Evolutionary conservation across 345 rosid genomes (phyloP).

Genomic region (Populus ilicifolia): DNA sequence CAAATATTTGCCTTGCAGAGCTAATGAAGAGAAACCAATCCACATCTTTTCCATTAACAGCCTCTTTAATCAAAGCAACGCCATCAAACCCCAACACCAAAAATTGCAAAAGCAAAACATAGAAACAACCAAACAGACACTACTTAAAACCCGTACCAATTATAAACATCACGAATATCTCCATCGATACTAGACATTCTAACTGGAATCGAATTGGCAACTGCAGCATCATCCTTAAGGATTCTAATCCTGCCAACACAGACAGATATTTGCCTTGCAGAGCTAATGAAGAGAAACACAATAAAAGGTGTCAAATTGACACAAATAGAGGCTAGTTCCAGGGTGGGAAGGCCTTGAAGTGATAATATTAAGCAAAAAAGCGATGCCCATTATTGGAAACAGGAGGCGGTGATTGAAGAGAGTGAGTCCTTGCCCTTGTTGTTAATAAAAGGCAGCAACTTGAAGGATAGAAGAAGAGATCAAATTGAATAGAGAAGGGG

Average conservation of each 20-base stretch:
- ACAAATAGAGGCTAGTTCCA: slow-evolving; percentile 73
- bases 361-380: neutral
- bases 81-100: slow-evolving; percentile 72
- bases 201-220: too few relatives aligned
- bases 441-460: slow-evolving; percentile 17
- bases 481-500: slow-evolving; percentile 40
- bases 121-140: slow-evolving; percentile 65
- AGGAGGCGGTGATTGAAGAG: slow-evolving; percentile 19
- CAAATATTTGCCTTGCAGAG: too few relatives aligned
- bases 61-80: slow-evolving; percentile 50
- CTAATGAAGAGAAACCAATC: slow-evolving; percentile 61
- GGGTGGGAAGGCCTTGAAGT: slow-evolving; percentile 37
- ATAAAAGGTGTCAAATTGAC: slow-evolving; percentile 63
- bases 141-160: slow-evolving; percentile 63
- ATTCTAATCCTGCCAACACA: too few relatives aligned
- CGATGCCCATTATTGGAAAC: slow-evolving; percentile 17
- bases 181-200: slow-evolving; percentile 28
- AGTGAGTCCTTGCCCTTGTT: slow-evolving; percentile 29
- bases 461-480: slow-evolving; percentile 19
- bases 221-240: too few relatives aligned
- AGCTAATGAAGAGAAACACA: slow-evolving; percentile 42
- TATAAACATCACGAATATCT: slow-evolving; percentile 39
- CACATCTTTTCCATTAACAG: slow-evolving; percentile 36
- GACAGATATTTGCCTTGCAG: too few relatives aligned
- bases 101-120: slow-evolving; percentile 64